Percentiles rank a stretch among this genome's conserved stretches.
Conservation (phyloP, 768 basidiomycete species). For the Porpolomopsis calyptriformis region DNA sequence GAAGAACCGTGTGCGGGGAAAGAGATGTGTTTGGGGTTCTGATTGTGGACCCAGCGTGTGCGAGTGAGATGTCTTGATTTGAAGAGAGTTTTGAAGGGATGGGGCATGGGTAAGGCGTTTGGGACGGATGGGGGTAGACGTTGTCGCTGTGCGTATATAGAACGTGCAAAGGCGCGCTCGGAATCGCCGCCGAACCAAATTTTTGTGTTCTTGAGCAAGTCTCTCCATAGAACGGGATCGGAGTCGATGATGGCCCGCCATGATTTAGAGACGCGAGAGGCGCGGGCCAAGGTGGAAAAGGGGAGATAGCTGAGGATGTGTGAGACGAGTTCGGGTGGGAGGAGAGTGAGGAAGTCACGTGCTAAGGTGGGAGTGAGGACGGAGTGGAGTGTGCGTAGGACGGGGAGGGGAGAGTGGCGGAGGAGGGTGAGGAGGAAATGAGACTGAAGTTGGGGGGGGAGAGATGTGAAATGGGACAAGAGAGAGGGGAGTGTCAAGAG, state of each 20-base stretch:
- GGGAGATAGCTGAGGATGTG: slow-evolving; percentile 81
- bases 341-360: slow-evolving; percentile 85
- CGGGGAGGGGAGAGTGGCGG: slow-evolving; percentile 83
- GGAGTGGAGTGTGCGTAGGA: slow-evolving; percentile 79
- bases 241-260: slow-evolving; percentile 92
- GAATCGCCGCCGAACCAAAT: slow-evolving; percentile 86
- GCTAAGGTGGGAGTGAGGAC: slow-evolving; percentile 85
- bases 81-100: slow-evolving; percentile 89
- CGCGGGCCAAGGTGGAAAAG: slow-evolving; percentile 71
- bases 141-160: slow-evolving; percentile 53
- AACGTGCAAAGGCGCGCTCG: slow-evolving; percentile 68
- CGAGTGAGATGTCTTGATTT: slow-evolving; percentile 78
- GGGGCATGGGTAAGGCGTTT: slow-evolving; percentile 55
- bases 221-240: slow-evolving; percentile 83
- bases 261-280: slow-evolving; percentile 77
- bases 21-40: slow-evolving; percentile 62
- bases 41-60: slow-evolving; percentile 68
- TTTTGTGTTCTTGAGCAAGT: slow-evolving; percentile 70
- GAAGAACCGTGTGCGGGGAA: slow-evolving; percentile 84
- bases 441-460: slow-evolving; percentile 80
- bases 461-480: slow-evolving; percentile 64
- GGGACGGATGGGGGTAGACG: slow-evolving; percentile 26
- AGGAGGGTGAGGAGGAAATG: slow-evolving; percentile 89
- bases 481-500: slow-evolving; percentile 80
- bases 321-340: slow-evolving; percentile 88